Evolutionary conservation across 148 eudicot genomes (phyloP).

Genomic region (Chenopodium suecicum): DNA sequence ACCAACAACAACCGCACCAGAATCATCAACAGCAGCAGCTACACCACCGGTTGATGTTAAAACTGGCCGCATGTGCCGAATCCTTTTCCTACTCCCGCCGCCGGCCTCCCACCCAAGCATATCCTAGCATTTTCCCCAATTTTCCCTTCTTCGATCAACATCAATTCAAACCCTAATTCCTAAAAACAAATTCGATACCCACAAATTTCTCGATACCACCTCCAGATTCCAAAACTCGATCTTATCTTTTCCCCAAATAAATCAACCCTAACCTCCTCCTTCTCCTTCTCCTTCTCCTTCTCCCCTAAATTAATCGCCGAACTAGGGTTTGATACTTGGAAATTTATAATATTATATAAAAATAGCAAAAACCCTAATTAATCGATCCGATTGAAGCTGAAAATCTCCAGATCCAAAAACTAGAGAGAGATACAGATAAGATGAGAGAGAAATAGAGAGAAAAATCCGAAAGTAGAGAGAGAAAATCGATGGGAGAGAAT

Average conservation of each 20-base stretch:
- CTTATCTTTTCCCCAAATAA: neutral
- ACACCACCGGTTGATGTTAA: too few species aligned
- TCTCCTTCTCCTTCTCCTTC: neutral
- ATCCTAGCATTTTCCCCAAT: constrained; percentile 43
- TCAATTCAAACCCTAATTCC: constrained; percentile 27
- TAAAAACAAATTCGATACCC: constrained; percentile 7
- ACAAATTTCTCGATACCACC: neutral
- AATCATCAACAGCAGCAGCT: too few species aligned
- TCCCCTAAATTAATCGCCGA: constrained; percentile 1
- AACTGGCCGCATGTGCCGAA: constrained; percentile 46
- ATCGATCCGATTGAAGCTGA: constrained; percentile 24
- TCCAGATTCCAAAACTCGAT: constrained; percentile 10
- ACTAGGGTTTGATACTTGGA: constrained; percentile 17
- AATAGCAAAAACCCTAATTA: constrained; percentile 25
- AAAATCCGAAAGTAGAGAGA: constrained; percentile 4
- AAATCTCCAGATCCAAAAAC: constrained; percentile 12
- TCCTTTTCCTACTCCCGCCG: constrained; percentile 31
- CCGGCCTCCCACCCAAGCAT: constrained; percentile 45
- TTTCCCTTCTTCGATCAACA: constrained; percentile 19
- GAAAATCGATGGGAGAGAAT: constrained; percentile 3
- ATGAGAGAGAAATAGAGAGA: neutral
- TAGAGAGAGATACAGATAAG: neutral
- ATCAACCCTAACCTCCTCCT: neutral
- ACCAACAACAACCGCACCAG: too few species aligned
- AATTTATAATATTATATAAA: neutral